Base-by-base conservation (phyloP, 176 grass and related monocot species). In the Eragrostis curvula region DNA sequence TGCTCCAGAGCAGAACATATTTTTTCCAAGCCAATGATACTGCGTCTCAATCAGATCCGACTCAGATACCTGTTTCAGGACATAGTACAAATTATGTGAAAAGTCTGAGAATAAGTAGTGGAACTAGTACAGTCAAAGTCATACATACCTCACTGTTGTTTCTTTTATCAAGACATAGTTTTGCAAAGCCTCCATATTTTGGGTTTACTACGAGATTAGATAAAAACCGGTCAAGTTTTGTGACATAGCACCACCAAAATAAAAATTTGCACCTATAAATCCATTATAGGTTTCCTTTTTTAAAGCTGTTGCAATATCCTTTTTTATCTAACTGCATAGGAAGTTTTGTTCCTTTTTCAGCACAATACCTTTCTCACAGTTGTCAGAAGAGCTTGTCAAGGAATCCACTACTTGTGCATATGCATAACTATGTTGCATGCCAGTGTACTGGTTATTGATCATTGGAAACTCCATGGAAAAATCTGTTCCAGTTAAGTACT, bases 1-100 rank as follows among this genome's bases (percentile, higher is more conserved):
- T 82, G 85, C 82, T 88, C 89, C 89, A 30, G 85, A 91, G 68
- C 82, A 91, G 67, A 91, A 91, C 9, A 85, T 20, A 21, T 88
- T 70, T 82, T 81, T 60, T n/a, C 60, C 73, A 55, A 91, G 85
- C 82, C 27, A 23, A 32, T 88, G 89, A 45, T 85, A 73, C 11
- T 91, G 57, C 17, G 46, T 59, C 51, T 44, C 84, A 27, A 87
- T 70, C 32, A 51, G 57, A 30, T 83, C 78, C 12, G 72, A 47
- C 18, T 17, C 66, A 0, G 66, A 28, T 21, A 9, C 36, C 85
- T 91, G 75, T 46, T 66, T 29, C 61, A 74, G 12, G 66, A 12
- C 25, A 46, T 40, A 40, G 8, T 63, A 53, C n/a, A n/a, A n/a
- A n/a, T n/a, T n/a, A 2, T 39, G 20, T 65, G 39, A 3, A 23